phyloP scores from a whole-genome alignment of 306 rosid genomes.

The Gynostemma pentaphyllum region DNA sequence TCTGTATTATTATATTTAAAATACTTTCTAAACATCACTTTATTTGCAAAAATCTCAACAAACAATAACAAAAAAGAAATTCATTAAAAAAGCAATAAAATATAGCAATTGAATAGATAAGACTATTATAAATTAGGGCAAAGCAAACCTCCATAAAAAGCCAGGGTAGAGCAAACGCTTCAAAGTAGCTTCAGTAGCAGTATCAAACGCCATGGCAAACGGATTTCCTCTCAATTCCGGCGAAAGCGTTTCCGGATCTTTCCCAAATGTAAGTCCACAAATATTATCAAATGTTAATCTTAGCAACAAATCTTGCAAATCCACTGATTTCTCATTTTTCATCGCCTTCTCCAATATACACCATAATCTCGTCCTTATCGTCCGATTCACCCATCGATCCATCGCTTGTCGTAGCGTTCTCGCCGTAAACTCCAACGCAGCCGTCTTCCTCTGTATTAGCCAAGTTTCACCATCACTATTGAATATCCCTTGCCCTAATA shows the following conservation, averaged over 20 bases:
- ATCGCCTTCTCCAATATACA: constrained; percentile 63
- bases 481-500: constrained; percentile 83
- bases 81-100: background rate
- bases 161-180: constrained; percentile 70
- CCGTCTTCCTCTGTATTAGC: constrained; percentile 92
- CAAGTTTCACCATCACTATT: constrained; percentile 90
- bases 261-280: constrained; percentile 87
- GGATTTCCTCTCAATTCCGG: constrained; percentile 45
- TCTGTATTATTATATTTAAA: no score
- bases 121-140: no score
- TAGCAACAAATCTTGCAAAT: constrained; percentile 70
- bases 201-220: constrained; percentile 56
- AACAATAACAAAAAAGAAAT: no score
- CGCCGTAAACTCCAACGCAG: constrained; percentile 86
- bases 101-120: background rate
- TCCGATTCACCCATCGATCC: constrained; percentile 92
- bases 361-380: constrained; percentile 70
- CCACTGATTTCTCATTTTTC: constrained; percentile 34
- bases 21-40: no score
- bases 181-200: constrained; percentile 74
- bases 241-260: constrained; percentile 77
- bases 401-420: constrained; percentile 78
- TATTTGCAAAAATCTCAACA: no score
- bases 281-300: constrained; percentile 85
- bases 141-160: constrained; percentile 48